Evolutionary conservation across 2,329 filamentous ascomycete species (phyloP), one percentile per base, ranked within the genome.

Genomic region (Lachnellula suecica): DNA sequence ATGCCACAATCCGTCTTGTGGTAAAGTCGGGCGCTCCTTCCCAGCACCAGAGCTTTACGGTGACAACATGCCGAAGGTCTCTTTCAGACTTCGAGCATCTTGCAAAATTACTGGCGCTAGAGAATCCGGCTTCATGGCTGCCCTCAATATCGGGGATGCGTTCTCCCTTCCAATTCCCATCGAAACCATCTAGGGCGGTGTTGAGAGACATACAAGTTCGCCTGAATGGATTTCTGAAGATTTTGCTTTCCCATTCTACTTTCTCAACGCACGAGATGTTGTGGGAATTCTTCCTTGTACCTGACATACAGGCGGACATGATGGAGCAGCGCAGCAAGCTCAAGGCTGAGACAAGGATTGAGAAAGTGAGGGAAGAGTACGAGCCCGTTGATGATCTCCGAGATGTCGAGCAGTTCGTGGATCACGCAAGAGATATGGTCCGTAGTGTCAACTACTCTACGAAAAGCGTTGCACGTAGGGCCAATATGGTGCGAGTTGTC

Each of bases 241-340:
- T 91, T 17, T 79, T 99, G 58, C 79, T 99, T 23, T 79, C 83
- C 8, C 94, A 99, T 66, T 88, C 93, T 3, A 97, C 94, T 0
- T 97, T 99, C 67, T 83, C 91, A 0, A 96, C 90, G 0, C 95
- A 99, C 66, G 94, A 99, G 73, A 91, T 97, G 81, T 79, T 99
- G 2, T 99, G 94, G 95, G 94, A 99, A 64, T 99, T 99, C 72
- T 96, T 99, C 71, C 79, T 99, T 1, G 92, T 99, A 11, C 94
- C 94, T 1, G 94, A 99, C 61, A 83, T 99, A 45, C 90, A 96
- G 67, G 81, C 89, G 0, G 85, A 91, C 19, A 91, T 92, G 82
- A 93, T 97, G 79, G 87, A 89, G 48, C 87, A 96, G 68, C 84
- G 94, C 45, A 96, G 89, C 58, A 84, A 85, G 50, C 83, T 91